Base-by-base conservation (phyloP, 305 asterid species). In the Fraxinus albicans region DNA sequence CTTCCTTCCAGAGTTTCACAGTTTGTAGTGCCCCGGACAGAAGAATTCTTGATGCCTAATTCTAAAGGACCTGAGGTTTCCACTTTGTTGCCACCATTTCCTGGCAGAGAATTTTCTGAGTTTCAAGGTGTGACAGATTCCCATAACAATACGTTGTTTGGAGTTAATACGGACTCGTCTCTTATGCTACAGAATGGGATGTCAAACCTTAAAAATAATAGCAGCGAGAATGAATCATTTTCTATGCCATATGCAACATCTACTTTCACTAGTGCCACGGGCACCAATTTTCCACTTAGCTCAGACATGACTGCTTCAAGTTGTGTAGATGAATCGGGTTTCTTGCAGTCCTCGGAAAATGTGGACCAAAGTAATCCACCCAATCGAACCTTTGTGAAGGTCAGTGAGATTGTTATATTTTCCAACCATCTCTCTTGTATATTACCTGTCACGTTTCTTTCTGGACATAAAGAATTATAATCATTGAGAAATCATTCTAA, bases 351-450 rank as follows among this genome's bases (percentile, higher is more conserved):
- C 83, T 86, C 97, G 0, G 98, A 91, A 87, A 94, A 94, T 76
- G 92, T 86, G 91, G 97, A 92, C 85, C 97, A 90, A 87, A 90
- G 88, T 65, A 90, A 90, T 87, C 86, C 89, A 6, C 84, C 88
- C 29, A 72, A 89, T 4, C 79, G 92, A 88, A 94, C 94, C 92
- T 96, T 94, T 81, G 99, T 96, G 84, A 96, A 96, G 99, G 99
- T 94, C 81, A 85, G 78, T 21, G 63, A 81, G 21, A 87, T 21
- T 60, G 76, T 70, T 38, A 17, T 65, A 21, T 76, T 81, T 75
- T 27, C 73, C 8, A 40, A 3, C 8, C 27, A 55, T 78, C 65
- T 81, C 15, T 47, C 13, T 69, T 19, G 77, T 80, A 47, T 42
- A 29, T 12, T 58, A 77, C 40, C 33, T 70, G 36, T 35, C 6